These are phyloP conservation scores for Jaltomata sinuosa DNA, from an alignment of 257 asterid species.

Conservation along the genomic window DNA sequence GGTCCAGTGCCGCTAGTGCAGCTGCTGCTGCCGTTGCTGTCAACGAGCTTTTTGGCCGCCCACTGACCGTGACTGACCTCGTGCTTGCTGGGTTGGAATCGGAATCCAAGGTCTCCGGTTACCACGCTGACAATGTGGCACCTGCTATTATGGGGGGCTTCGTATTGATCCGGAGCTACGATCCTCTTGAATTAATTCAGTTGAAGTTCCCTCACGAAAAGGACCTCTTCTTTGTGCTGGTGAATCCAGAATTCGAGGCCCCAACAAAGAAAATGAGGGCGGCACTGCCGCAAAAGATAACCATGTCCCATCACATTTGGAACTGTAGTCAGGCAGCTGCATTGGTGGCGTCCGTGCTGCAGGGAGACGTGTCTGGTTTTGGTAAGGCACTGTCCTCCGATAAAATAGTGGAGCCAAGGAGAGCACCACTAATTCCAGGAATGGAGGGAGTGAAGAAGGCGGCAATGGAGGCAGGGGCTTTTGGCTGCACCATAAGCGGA, in stretches of 20 bases:
- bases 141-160: constrained; percentile 80
- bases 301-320: too few species aligned
- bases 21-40: constrained; percentile 90
- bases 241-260: constrained; percentile 71
- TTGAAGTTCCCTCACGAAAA: constrained; percentile 50
- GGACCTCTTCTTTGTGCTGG: constrained; percentile 50
- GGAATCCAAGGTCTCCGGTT: constrained; percentile 80
- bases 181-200: constrained; percentile 60
- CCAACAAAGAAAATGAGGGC: too few species aligned
- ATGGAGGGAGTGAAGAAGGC: too few species aligned
- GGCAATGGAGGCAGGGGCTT: too few species aligned
- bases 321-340: too few species aligned
- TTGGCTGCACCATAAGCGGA: too few species aligned
- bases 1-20: constrained; percentile 93
- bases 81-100: constrained; percentile 75
- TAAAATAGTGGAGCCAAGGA: constrained; percentile 77
- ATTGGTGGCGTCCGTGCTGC: constrained; percentile 68
- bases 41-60: constrained; percentile 57
- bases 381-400: constrained; percentile 79
- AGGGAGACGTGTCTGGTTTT: constrained; percentile 50
- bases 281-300: too few species aligned
- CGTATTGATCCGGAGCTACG: constrained; percentile 66
- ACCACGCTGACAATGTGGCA: constrained; percentile 74
- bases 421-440: constrained; percentile 81
- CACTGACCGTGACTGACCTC: constrained; percentile 35